Base-by-base conservation (phyloP, 169 alveolate species). In the Eimeria falciformis region DNA sequence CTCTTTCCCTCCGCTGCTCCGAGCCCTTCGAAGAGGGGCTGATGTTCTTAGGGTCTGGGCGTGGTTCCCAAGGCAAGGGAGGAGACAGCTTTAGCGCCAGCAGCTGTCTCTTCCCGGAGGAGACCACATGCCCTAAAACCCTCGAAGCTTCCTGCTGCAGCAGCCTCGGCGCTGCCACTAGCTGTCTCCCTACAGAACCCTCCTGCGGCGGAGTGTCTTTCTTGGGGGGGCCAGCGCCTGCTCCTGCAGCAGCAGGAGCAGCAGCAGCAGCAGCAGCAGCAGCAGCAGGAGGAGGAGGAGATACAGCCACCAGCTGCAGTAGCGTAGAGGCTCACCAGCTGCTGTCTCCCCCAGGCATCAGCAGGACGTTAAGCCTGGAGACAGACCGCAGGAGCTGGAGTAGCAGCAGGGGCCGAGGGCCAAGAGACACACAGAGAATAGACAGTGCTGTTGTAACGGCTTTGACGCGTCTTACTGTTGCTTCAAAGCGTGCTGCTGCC, bases 161-260 rank as follows among this genome's bases (percentile, higher is more conserved):
- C 83, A 71, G 58, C 29, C 37, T 56, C 14, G 83, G 73, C 12
- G 73, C 37, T n/a, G n/a, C 9, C 83, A 71, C 37, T 25, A 71
- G 83, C 83, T 37, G 53, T 56, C 50, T 71, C 17, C 83, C 56
- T 37, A 71, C 83, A 11, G 83, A 71, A 27, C 40, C 83, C 27
- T 43, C 83, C 25, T 71, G 29, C 56, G 50, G 56, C 0, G 83
- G 25, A 33, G 83, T 12, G 17, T 43, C 83, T 43, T 27, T 71
- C 11, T 25, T 21, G 83, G 83, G 58, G 9, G 83, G 37, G 12
- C 17, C 21, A 11, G 83, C 14, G n/a, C 21, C 58, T 27, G 25
- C 0, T 62, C n/a, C 37, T 18, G 12, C 33, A 18, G 73, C 73
- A 7, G n/a, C 73, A 18, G 29, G 33, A 6, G 37, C 73, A 14